These are phyloP conservation scores for Fistulifera solaris DNA, from an alignment of 108 stramenopile species.

Conservation along the genomic window DNA sequence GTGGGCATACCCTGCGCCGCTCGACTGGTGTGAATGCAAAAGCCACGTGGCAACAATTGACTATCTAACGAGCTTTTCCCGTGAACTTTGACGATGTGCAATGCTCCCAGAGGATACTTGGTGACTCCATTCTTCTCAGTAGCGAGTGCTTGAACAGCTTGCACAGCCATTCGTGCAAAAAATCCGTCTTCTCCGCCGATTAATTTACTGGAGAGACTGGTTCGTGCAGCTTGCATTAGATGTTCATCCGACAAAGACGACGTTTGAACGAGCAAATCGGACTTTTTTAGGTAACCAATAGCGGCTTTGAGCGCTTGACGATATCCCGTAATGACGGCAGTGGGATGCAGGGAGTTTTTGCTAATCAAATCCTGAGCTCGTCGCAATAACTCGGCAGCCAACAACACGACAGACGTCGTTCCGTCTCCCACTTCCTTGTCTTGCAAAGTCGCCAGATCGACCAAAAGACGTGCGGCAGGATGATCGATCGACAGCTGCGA, in stretches of 20 bases:
- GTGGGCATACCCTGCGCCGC: conserved; percentile 98
- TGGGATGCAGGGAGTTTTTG: conserved; percentile 93
- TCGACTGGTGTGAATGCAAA: conserved; percentile 90
- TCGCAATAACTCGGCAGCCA: conserved; percentile 94
- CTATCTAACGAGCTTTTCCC: conserved; percentile 93
- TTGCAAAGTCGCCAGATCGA: conserved; percentile 97
- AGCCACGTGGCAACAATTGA: conserved; percentile 88
- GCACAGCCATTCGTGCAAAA: conserved; percentile 93
- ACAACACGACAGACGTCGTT: conserved; percentile 96
- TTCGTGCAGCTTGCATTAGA: conserved; percentile 92
- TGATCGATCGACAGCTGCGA: conserved; percentile 97
- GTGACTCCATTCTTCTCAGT: conserved; percentile 28
- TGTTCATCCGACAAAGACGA: conserved; percentile 73
- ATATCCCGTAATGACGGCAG: conserved; percentile 96
- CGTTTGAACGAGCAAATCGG: conserved; percentile 81
- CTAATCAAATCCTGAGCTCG: conserved; percentile 90
- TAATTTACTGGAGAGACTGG: conserved; percentile 95
- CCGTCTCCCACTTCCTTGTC: conserved; percentile 99
- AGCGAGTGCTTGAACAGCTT: conserved; percentile 88
- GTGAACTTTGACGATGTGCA: conserved; percentile 99
- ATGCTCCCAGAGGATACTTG: conserved; percentile 92
- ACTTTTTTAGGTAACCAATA: conserved; percentile 88
- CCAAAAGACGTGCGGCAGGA: conserved; percentile 98
- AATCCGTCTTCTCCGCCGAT: conserved; percentile 88
- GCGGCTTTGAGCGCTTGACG: conserved; percentile 94